Evolutionary conservation across 768 basidiomycete species (phyloP), one percentile per base, ranked within the genome.

Genomic region (Calocera cornea): DNA sequence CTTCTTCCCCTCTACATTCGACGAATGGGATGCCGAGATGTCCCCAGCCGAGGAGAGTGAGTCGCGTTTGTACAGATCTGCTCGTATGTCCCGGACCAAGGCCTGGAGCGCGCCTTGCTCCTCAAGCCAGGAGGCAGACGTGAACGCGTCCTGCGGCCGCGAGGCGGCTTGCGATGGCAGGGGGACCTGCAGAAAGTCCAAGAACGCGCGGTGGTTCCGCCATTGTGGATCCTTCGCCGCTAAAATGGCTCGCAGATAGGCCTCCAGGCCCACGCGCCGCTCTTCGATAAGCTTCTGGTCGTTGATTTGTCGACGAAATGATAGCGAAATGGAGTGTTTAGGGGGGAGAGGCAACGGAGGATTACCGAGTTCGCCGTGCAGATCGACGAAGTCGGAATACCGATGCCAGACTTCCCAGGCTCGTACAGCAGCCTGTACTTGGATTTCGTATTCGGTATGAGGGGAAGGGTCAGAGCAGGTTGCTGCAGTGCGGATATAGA

Each of bases 361-460:
- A 74, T 88, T 87, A 31, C 83, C 82, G 72, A 97, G 84, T 72
- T 94, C 89, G 8, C 83, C 83, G 76, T 95, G 84, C 7, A 98
- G 85, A 72, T 91, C 87, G 74, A 84, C 86, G 78, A 98, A 98
- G 78, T 97, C 93, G 47, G 92, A 94, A 79, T 97, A 98, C 64
- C 95, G 89, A 68, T 89, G 82, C 86, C 89, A 90, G 82, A 97
- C 90, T 67, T 88, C 85, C 94, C 95, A 97, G 74, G 91, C 88
- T 69, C 90, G 87, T 33, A 93, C 90, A 66, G 91, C 86, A 5
- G 92, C 92, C 71, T 89, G 86, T 72, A 97, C 86, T 73, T 87
- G 83, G 75, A 95, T 89, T 69, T 82, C 82, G 78, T 88, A 95
- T 72, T 89, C 90, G 67, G 83, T 82, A 74, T 95, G 91, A n/a